phyloP scores from a whole-genome alignment of 257 asterid species.

The Cynanchum wilfordii region DNA sequence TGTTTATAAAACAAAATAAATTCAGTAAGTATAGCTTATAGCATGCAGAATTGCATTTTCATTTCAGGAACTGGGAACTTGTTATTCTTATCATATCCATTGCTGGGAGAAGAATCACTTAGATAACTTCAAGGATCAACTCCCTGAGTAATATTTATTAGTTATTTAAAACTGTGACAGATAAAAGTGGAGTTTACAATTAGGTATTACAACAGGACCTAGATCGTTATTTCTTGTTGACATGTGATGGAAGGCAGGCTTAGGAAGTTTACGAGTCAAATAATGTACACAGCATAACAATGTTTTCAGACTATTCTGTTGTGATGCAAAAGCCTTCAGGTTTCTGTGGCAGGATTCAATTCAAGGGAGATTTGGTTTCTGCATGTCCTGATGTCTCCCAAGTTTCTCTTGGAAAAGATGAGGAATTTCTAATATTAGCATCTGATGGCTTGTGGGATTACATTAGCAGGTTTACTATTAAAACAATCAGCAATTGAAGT shows the following conservation, averaged over 20 bases:
- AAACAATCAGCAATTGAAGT: neutral
- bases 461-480: slow-evolving; percentile 45
- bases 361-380: slow-evolving; percentile 68
- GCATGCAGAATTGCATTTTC: neutral
- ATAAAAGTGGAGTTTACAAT: neutral
- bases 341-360: slow-evolving; percentile 48
- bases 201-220: neutral
- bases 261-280: neutral
- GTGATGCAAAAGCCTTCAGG: slow-evolving; percentile 6
- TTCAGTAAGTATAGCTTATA: neutral
- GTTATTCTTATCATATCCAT: neutral
- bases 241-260: neutral
- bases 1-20: neutral
- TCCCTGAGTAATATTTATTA: neutral
- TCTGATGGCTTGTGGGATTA: slow-evolving; percentile 99
- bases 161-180: neutral
- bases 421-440: slow-evolving; percentile 71
- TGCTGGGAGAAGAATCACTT: neutral
- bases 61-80: neutral
- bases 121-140: neutral
- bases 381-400: slow-evolving; percentile 77
- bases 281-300: neutral
- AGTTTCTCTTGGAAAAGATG: slow-evolving; percentile 62
- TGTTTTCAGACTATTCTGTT: neutral
- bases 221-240: neutral